These are phyloP conservation scores for Lepidium campestre DNA, from an alignment of 441 rosid genomes.

Conservation along the genomic window DNA sequence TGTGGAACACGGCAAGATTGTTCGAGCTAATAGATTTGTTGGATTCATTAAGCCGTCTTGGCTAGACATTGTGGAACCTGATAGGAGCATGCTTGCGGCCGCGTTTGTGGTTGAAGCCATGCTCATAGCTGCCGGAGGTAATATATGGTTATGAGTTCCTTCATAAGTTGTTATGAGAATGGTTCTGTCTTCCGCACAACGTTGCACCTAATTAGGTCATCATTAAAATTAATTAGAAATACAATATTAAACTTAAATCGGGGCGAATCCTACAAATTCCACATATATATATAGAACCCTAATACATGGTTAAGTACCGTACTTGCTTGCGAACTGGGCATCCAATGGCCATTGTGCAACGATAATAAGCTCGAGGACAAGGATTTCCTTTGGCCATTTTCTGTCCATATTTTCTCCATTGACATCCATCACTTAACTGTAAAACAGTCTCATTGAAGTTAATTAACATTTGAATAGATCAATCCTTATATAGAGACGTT, in stretches of 20 bases:
- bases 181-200: conserved; percentile 50
- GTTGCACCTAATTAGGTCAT: conserved; percentile 41
- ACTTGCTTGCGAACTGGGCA: conserved; percentile 95
- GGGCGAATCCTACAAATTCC: no score
- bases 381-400: conserved; percentile 97
- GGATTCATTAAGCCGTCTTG: conserved; percentile 39
- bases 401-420: conserved; percentile 86
- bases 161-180: conserved; percentile 56
- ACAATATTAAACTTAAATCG: background rate
- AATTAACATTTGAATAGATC: background rate
- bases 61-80: conserved; percentile 47
- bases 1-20: conserved; percentile 39
- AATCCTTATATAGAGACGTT: background rate
- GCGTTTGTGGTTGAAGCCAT: conserved; percentile 67
- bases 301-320: no score
- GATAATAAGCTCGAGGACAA: conserved; percentile 89
- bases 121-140: conserved; percentile 57
- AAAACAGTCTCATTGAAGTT: background rate
- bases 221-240: background rate
- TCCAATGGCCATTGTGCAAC: conserved; percentile 89
- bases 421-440: conserved; percentile 75
- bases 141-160: conserved; percentile 63
- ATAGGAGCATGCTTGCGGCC: conserved; percentile 52
- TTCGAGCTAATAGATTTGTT: conserved; percentile 32
- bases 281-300: no score